Evolutionary conservation across 306 rosid species (phyloP), one percentile per base, ranked within the genome.

Genomic region (Lotus japonicus): DNA sequence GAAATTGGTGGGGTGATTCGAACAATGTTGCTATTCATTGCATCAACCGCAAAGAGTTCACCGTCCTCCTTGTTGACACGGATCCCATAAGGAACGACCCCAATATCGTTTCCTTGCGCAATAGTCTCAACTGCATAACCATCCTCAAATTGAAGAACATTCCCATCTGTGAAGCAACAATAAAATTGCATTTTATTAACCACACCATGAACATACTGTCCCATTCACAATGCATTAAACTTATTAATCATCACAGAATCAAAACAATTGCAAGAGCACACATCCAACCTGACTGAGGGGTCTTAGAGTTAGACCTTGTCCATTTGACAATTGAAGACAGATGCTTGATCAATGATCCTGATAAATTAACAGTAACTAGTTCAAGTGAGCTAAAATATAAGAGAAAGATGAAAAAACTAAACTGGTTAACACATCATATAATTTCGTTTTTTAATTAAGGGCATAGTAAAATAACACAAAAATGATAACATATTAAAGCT

Each of bases 101-200:
- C 97, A 54, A 94, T 94, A 39, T 76, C 90, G 65, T 85, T 87
- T 72, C 99, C 96, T 78, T 90, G 95, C 42, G 79, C 86, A 71
- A 90, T 94, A 64, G 99, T 90, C 84, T 94, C 99, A 72, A 94
- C 99, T 17, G 90, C 82, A 77, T 94, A 90, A 69, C 99, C 99
- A 85, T 82, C 74, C 90, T 94, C 97, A 78, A 88, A 94, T 42
- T 88, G 99, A 77, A 90, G 78, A 81, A 83, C 81, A 84, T 87
- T 87, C 70, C 82, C 97, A 81, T 88, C 99, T 94, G 95, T 44
- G 71, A 71, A 53, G 21, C 63, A 28, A 38, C 1, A 38, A 84
- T 16, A 7, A 66, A 62, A 57, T 21, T 5, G 58, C 49, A 80
- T 17, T 18, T 10, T 39, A 17, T 11, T 48, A 17, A 11, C 64